Conservation (phyloP, 805 yeast species). For the Wickerhamiella domercqiae region DNA sequence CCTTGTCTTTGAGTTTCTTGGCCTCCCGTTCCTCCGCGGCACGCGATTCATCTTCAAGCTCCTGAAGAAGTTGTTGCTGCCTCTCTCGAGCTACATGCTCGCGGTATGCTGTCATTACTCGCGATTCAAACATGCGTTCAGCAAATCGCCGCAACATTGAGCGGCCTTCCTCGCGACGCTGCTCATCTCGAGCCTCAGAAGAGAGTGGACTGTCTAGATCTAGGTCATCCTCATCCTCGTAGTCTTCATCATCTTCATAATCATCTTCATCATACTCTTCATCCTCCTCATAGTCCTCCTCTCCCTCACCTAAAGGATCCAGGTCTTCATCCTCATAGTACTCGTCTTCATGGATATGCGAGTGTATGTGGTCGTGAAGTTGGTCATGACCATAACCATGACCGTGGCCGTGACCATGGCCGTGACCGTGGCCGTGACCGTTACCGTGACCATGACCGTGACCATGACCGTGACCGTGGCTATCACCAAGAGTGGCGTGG, state of each 20-base stretch:
- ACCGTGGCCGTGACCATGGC: slow-evolving; percentile 3
- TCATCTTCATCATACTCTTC: slow-evolving; percentile 19
- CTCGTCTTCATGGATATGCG: slow-evolving; percentile 3
- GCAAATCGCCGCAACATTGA: slow-evolving; percentile 67
- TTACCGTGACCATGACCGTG: slow-evolving; percentile 8
- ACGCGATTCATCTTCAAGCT: slow-evolving; percentile 21
- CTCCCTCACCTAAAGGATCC: slow-evolving; percentile 12
- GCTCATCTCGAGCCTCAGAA: slow-evolving; percentile 32
- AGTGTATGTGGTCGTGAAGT: slow-evolving; percentile 2
- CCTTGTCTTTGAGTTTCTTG: slow-evolving; percentile 26
- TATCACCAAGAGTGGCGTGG: not conserved
- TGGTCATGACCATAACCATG: slow-evolving; percentile 4
- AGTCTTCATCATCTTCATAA: slow-evolving; percentile 22
- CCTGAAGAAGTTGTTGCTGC: slow-evolving; percentile 25
- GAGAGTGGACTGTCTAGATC: slow-evolving; percentile 28
- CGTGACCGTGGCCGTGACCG: slow-evolving; percentile 6
- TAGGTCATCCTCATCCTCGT: slow-evolving; percentile 21
- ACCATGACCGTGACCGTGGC: slow-evolving; percentile 5
- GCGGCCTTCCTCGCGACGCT: slow-evolving; percentile 61
- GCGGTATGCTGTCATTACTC: slow-evolving; percentile 60
- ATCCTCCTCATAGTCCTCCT: slow-evolving; percentile 12
- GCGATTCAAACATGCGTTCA: slow-evolving; percentile 57
- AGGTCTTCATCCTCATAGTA: slow-evolving; percentile 12
- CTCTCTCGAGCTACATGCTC: slow-evolving; percentile 66
- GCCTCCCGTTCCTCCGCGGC: slow-evolving; percentile 21